A percentile compares a stretch with the other conserved stretches of the same genome.
Conservation (phyloP, 169 alveolate species). For the Hepatocystis sp. region DNA sequence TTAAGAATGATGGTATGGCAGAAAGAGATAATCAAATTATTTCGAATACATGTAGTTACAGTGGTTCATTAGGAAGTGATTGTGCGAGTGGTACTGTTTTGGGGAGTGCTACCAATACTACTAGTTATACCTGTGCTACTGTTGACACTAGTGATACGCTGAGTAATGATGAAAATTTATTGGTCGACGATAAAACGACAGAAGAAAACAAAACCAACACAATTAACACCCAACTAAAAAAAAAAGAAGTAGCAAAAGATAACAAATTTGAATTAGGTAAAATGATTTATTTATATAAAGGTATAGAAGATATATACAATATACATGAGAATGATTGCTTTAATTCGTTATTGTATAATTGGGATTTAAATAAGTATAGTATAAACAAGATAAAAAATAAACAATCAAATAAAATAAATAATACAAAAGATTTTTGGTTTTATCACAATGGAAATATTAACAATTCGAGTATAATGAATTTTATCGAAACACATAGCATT, state of each 20-base stretch:
- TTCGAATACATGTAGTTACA: not conserved
- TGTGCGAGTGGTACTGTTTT: not conserved
- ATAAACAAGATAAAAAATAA: conserved; percentile 42
- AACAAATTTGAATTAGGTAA: not conserved
- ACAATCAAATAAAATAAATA: not conserved
- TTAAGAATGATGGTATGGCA: not conserved
- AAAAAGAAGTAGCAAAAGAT: not conserved
- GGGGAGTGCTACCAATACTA: not conserved
- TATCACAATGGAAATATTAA: conserved; percentile 55
- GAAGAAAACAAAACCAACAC: not conserved
- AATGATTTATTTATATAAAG: conserved; percentile 12
- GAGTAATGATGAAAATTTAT: not conserved
- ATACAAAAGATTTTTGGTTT: conserved; percentile 53
- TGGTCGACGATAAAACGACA: not conserved
- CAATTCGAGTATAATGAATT: conserved; percentile 54
- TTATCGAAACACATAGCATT: conserved; percentile 68
- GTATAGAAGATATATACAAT: conserved; percentile 61
- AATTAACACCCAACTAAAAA: too few species aligned
- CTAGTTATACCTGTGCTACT: too few species aligned
- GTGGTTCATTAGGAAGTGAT: not conserved
- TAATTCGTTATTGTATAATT: conserved; percentile 43
- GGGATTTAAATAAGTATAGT: conserved; percentile 70
- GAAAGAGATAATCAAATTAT: not conserved
- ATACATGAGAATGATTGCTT: conserved; percentile 42
- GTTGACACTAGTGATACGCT: too few species aligned